Conservation (phyloP, 345 rosid genomes). For the Noccaea bulbosa region DNA sequence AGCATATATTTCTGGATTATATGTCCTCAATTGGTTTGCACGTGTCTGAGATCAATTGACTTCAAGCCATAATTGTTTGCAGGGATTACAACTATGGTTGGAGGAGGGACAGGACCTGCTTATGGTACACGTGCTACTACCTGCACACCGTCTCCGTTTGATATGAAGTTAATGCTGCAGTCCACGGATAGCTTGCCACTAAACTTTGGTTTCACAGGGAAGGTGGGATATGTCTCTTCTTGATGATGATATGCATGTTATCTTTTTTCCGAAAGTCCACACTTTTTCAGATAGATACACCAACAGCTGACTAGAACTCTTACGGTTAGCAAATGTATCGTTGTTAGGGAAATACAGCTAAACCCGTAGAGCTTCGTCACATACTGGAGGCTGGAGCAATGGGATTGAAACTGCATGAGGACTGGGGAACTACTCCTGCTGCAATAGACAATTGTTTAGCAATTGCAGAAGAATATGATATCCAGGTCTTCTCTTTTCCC, state of each 20-base stretch:
- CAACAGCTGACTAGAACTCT: constrained; percentile 22
- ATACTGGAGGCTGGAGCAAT: constrained; percentile 94
- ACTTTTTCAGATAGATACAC: constrained; percentile 10
- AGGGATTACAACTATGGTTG: constrained; percentile 92
- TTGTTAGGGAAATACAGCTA: constrained; percentile 77
- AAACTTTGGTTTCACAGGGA: constrained; percentile 98
- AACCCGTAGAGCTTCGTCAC: constrained; percentile 73
- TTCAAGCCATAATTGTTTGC: constrained; percentile 24
- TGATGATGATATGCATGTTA: constrained; percentile 1
- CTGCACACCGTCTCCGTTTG: constrained; percentile 83
- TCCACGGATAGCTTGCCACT: constrained; percentile 91
- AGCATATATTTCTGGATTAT: constrained; percentile 28
- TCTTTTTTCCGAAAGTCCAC: not conserved
- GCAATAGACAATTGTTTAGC: constrained; percentile 89
- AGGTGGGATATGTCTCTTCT: constrained; percentile 53
- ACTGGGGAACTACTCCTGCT: constrained; percentile 99
- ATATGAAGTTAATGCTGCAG: constrained; percentile 95
- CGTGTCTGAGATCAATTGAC: not conserved
- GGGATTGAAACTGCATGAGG: constrained; percentile 98
- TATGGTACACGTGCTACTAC: constrained; percentile 96
- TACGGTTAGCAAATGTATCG: constrained; percentile 20
- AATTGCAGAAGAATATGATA: constrained; percentile 75
- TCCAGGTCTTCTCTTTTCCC: constrained; percentile 58
- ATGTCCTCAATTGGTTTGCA: constrained; percentile 80
- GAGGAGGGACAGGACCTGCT: constrained; percentile 99